Percentiles rank a stretch among this genome's conserved stretches.
phyloP scores from a whole-genome alignment of 2,329 filamentous ascomycete genomes.

The Fusarium coicis region DNA sequence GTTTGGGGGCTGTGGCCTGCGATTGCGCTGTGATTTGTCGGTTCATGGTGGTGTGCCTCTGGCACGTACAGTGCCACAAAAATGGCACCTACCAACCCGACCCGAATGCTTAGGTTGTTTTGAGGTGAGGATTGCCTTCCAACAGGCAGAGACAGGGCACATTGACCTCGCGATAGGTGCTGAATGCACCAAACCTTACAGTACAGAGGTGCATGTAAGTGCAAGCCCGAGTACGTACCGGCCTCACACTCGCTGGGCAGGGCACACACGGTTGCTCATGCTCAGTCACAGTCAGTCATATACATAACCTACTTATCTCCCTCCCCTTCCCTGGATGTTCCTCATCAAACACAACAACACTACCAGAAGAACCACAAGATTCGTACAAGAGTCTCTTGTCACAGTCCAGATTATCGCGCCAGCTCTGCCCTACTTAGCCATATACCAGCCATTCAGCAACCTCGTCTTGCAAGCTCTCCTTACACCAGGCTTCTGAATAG shows the following conservation, averaged over 20 bases:
- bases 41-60: not conserved
- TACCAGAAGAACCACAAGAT: constrained; percentile 61
- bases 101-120: not conserved
- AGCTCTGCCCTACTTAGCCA: constrained; percentile 54
- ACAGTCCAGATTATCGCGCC: constrained; percentile 69
- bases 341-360: constrained; percentile 61
- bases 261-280: not conserved
- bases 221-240: constrained; percentile 35
- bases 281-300: not conserved
- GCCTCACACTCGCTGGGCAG: not conserved
- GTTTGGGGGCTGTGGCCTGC: not conserved
- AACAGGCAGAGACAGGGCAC: constrained; percentile 14
- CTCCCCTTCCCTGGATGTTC: constrained; percentile 49
- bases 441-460: constrained; percentile 43
- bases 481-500: constrained; percentile 46
- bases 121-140: constrained; percentile 12
- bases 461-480: constrained; percentile 42
- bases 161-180: constrained; percentile 24
- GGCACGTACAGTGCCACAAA: not conserved
- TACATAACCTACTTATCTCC: constrained; percentile 43
- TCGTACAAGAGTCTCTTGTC: constrained; percentile 68
- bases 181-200: not conserved
- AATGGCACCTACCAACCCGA: constrained; percentile 2
- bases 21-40: constrained; percentile 5
- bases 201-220: not conserved